Conservation (phyloP, 2,329 filamentous ascomycete species). For the Colletotrichum brevisporum region DNA sequence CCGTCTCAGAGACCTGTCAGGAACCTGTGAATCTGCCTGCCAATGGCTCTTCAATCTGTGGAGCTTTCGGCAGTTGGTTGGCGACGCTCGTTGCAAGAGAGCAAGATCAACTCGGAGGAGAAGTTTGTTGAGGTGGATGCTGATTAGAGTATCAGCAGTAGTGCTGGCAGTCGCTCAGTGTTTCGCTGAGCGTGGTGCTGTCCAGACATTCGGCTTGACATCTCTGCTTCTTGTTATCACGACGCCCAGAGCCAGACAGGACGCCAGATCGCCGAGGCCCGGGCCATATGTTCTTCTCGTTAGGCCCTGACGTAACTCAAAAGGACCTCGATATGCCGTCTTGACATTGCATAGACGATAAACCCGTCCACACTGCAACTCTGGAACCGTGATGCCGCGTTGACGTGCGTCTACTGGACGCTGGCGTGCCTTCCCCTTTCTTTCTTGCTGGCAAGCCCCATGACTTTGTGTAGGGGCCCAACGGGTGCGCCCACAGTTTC, state of each 20-base stretch:
- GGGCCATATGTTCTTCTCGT: constrained; percentile 23
- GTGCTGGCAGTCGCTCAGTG: background rate
- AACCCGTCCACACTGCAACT: constrained; percentile 6
- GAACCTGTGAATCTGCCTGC: constrained; percentile 8
- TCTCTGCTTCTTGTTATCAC: background rate
- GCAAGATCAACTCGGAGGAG: background rate
- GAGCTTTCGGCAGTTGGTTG: constrained; percentile 20
- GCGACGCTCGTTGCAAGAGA: background rate
- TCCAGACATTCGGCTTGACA: background rate
- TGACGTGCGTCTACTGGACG: background rate
- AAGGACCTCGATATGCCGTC: constrained; percentile 5
- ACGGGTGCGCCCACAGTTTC: constrained; percentile 10
- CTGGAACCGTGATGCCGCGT: constrained; percentile 4
- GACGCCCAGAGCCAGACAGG: background rate
- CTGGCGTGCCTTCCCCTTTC: constrained; percentile 1
- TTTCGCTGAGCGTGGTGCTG: constrained; percentile 9
- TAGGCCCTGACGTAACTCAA: constrained; percentile 22
- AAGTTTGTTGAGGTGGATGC: background rate
- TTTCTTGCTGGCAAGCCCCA: constrained; percentile 1
- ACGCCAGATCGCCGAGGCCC: constrained; percentile 10
- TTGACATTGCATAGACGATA: background rate
- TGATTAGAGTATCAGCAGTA: background rate
- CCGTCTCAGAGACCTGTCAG: constrained; percentile 20
- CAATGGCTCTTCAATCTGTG: constrained; percentile 1
- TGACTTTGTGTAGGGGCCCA: constrained; percentile 7